phyloP scores from a whole-genome alignment of 805 yeast genomes.

The Metschnikowia cerradonensis region DNA sequence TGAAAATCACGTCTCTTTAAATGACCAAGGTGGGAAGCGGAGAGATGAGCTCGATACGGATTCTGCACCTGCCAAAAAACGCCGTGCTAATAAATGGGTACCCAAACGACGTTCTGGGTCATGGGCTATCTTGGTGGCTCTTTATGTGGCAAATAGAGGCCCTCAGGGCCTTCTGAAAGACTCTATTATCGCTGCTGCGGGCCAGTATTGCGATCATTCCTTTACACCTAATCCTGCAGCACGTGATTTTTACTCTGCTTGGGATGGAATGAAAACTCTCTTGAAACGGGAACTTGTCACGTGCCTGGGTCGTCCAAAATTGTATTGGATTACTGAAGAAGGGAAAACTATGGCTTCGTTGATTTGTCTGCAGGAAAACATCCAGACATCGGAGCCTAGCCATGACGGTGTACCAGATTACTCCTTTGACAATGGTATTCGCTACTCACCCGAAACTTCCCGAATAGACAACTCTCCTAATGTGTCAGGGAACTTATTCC shows the following conservation, averaged over 20 bases:
- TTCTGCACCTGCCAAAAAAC: slow-evolving; percentile 6
- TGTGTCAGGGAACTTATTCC: background rate
- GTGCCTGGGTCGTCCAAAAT: slow-evolving; percentile 52
- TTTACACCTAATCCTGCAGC: slow-evolving; percentile 59
- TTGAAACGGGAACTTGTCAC: slow-evolving; percentile 56
- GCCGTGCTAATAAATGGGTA: slow-evolving; percentile 41
- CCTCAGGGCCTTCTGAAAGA: slow-evolving; percentile 58
- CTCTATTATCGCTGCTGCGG: slow-evolving; percentile 52
- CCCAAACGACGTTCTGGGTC: slow-evolving; percentile 81
- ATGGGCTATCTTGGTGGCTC: slow-evolving; percentile 69
- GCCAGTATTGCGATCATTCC: slow-evolving; percentile 53
- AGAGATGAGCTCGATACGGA: slow-evolving; percentile 13
- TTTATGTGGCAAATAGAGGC: slow-evolving; percentile 46
- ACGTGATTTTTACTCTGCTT: slow-evolving; percentile 66
- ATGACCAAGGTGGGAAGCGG: slow-evolving; percentile 13
- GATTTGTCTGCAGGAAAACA: slow-evolving; percentile 46
- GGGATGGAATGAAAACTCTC: slow-evolving; percentile 67
- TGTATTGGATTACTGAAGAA: slow-evolving; percentile 62
- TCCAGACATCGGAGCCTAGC: slow-evolving; percentile 10
- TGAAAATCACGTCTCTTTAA: slow-evolving; percentile 10
- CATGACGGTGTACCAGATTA: slow-evolving; percentile 19
- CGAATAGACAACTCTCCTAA: background rate
- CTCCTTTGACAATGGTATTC: slow-evolving; percentile 35
- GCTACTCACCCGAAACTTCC: slow-evolving; percentile 12
- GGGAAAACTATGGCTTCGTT: slow-evolving; percentile 62